phyloP scores from a whole-genome alignment of 768 basidiomycete species.

The Suillus paluster region DNA sequence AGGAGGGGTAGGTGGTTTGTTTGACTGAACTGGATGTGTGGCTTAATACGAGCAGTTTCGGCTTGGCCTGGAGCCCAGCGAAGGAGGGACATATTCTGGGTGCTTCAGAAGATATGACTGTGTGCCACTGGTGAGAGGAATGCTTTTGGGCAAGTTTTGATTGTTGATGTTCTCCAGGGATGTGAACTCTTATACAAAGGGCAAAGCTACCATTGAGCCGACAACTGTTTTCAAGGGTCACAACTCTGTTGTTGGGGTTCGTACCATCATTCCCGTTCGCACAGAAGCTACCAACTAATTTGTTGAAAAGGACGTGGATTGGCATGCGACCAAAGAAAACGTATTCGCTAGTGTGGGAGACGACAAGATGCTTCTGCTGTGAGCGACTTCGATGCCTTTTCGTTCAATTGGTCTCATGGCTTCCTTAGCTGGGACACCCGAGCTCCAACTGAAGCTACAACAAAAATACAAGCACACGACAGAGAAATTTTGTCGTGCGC shows the following conservation, averaged over 20 bases:
- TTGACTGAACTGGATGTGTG: slow-evolving; percentile 2
- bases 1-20: slow-evolving; percentile 77
- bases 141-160: not conserved
- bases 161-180: slow-evolving; percentile 64
- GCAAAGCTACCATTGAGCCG: slow-evolving; percentile 81
- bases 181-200: slow-evolving; percentile 84
- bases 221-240: slow-evolving; percentile 86
- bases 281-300: slow-evolving; percentile 4
- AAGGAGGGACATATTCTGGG: slow-evolving; percentile 86
- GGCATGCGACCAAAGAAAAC: slow-evolving; percentile 83
- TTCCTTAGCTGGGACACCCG: slow-evolving; percentile 88
- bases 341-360: slow-evolving; percentile 96
- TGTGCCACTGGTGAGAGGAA: slow-evolving; percentile 80
- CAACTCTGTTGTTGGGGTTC: slow-evolving; percentile 87
- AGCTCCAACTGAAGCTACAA: slow-evolving; percentile 65
- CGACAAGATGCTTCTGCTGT: slow-evolving; percentile 94
- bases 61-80: slow-evolving; percentile 88
- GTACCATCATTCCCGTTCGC: slow-evolving; percentile 29
- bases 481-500: slow-evolving; percentile 90
- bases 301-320: slow-evolving; percentile 84
- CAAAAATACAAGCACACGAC: slow-evolving; percentile 83
- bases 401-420: slow-evolving; percentile 5
- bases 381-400: slow-evolving; percentile 33
- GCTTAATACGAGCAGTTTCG: slow-evolving; percentile 65
- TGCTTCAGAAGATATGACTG: slow-evolving; percentile 94